Conservation (phyloP, 2,329 filamentous ascomycete genomes). For the Alternaria triticina region DNA sequence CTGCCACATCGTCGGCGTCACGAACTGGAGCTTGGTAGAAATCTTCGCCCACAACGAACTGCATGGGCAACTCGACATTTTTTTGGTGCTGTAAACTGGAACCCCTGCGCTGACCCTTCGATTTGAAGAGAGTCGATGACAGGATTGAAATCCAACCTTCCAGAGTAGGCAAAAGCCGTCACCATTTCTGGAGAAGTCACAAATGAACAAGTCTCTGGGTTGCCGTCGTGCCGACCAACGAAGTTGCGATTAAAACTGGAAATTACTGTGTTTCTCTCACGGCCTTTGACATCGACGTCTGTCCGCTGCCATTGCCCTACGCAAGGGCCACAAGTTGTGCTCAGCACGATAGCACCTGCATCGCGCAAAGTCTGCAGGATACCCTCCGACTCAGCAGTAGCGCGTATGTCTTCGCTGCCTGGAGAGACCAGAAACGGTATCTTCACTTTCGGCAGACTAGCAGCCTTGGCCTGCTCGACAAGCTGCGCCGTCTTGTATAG, state of each 20-base stretch:
- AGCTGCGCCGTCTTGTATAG: conserved; percentile 40
- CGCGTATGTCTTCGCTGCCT: conserved; percentile 46
- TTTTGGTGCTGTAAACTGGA: conserved; percentile 36
- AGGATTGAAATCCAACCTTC: conserved; percentile 37
- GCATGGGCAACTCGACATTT: conserved; percentile 31
- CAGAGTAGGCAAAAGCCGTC: conserved; percentile 41
- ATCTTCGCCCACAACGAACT: conserved; percentile 31
- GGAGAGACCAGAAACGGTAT: conserved; percentile 42
- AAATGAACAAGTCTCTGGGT: conserved; percentile 57
- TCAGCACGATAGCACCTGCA: conserved; percentile 41
- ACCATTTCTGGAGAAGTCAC: conserved; percentile 57
- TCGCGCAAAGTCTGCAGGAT: conserved; percentile 36
- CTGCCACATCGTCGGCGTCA: conserved; percentile 22
- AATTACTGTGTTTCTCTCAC: conserved; percentile 43
- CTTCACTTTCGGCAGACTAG: conserved; percentile 36
- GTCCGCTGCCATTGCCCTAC: conserved; percentile 47
- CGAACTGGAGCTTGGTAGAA: conserved; percentile 33
- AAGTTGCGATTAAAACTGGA: conserved; percentile 50
- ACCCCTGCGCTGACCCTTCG: conserved; percentile 10
- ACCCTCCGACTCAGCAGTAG: conserved; percentile 39
- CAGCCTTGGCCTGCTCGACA: conserved; percentile 37
- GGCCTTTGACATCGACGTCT: conserved; percentile 33
- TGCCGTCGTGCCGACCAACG: conserved; percentile 47
- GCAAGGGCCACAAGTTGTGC: conserved; percentile 46
- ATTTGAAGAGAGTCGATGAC: conserved; percentile 29